Evolutionary conservation across 73 alveolate genomes (phyloP).

Genomic region (Tetrahymena malaccensis): DNA sequence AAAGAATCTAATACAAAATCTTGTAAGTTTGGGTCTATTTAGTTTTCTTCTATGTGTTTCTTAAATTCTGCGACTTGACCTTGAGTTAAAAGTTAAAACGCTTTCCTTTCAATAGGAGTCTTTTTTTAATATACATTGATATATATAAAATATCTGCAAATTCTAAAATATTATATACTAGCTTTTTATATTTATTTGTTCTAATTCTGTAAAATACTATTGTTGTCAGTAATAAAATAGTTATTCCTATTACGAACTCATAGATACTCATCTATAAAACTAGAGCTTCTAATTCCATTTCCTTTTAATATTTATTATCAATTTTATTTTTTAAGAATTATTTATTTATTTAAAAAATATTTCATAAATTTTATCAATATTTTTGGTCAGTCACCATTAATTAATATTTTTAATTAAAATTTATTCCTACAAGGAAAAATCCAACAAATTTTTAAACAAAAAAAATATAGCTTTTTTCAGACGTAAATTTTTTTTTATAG

Average conservation of each 20-base stretch:
- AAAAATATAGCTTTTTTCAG: no score
- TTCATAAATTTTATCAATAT: no score
- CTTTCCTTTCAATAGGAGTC: background rate
- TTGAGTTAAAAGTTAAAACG: background rate
- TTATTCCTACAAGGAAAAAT: background rate
- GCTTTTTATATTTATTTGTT: background rate
- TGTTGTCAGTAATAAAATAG: background rate
- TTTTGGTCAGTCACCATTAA: background rate
- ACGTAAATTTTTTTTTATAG: background rate
- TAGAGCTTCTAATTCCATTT: background rate
- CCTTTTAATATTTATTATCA: background rate
- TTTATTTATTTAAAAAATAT: no score
- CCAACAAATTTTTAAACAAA: no score
- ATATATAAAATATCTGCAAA: background rate
- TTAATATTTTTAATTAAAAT: no score
- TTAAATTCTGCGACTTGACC: background rate
- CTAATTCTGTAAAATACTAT: background rate
- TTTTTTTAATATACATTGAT: background rate
- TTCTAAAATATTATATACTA: background rate
- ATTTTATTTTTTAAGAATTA: no score
- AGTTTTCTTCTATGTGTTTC: background rate
- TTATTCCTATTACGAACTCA: background rate
- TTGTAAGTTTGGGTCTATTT: background rate
- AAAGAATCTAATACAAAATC: background rate
- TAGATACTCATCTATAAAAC: background rate